Percentiles rank a stretch among this genome's conserved stretches.
These are phyloP conservation scores for Trametes gibbosa DNA, from an alignment of 768 basidiomycete genomes.

Conservation along the genomic window DNA sequence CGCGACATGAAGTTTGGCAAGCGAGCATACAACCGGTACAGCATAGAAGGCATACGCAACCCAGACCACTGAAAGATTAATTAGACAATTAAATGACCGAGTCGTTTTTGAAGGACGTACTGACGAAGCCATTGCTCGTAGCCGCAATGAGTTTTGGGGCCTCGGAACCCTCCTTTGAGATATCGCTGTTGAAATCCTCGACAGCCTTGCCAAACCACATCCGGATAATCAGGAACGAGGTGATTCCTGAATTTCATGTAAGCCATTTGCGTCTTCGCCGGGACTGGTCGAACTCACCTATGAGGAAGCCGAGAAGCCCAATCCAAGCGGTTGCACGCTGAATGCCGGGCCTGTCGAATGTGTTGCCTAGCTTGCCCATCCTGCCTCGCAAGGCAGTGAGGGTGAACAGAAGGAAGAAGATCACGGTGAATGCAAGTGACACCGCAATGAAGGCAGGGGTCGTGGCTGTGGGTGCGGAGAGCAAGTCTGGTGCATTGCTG, in stretches of 20 bases:
- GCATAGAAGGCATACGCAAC: conserved; percentile 74
- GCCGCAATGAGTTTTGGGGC: conserved; percentile 61
- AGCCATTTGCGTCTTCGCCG: background rate
- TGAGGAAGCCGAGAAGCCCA: conserved; percentile 72
- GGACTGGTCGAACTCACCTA: conserved; percentile 43
- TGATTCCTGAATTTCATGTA: conserved; percentile 45
- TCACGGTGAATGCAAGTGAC: conserved; percentile 50
- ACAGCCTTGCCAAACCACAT: conserved; percentile 84
- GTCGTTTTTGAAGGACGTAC: conserved; percentile 40
- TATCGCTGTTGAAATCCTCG: conserved; percentile 70
- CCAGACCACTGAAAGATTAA: conserved; percentile 59
- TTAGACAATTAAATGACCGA: background rate
- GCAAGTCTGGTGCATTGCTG: conserved; percentile 47
- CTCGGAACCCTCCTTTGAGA: conserved; percentile 47
- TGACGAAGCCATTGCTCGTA: conserved; percentile 71
- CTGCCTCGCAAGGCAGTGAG: conserved; percentile 64
- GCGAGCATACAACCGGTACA: conserved; percentile 64
- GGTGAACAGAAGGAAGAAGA: conserved; percentile 68
- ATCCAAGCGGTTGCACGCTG: conserved; percentile 69
- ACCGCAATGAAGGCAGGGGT: conserved; percentile 65
- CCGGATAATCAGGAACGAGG: conserved; percentile 66
- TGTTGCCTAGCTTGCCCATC: conserved; percentile 49
- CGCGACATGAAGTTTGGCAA: conserved; percentile 65
- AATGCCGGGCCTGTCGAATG: conserved; percentile 54
- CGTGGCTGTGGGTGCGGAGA: conserved; percentile 58